Percentiles rank a stretch among this genome's conserved stretches.
Conservation (phyloP, 2,329 filamentous ascomycete genomes). For the Beauveria sp. region DNA sequence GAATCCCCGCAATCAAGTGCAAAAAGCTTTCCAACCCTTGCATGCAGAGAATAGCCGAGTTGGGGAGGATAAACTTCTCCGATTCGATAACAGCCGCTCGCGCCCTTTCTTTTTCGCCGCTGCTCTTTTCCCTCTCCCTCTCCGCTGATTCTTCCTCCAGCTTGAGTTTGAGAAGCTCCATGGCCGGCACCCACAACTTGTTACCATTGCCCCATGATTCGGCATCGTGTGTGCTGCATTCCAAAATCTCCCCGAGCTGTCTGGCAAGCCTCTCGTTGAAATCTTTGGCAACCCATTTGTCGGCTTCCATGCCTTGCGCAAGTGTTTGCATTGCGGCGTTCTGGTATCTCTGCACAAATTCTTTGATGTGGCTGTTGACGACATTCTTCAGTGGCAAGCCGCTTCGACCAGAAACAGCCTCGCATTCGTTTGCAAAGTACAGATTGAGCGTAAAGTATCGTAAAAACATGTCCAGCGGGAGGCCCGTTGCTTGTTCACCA, state of each 20-base stretch:
- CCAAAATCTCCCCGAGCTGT: constrained; percentile 57
- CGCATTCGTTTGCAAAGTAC: constrained; percentile 79
- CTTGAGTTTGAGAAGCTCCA: constrained; percentile 28
- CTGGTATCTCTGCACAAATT: constrained; percentile 66
- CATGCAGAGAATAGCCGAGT: constrained; percentile 75
- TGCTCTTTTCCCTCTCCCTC: constrained; percentile 2
- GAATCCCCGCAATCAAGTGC: constrained; percentile 74
- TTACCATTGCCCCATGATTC: constrained; percentile 56
- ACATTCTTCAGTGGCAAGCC: constrained; percentile 69
- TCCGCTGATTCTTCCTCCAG: constrained; percentile 29
- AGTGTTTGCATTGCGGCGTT: constrained; percentile 68
- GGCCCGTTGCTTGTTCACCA: constrained; percentile 61
- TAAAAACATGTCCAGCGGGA: constrained; percentile 64
- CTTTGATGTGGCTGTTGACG: constrained; percentile 74
- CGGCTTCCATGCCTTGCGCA: constrained; percentile 69
- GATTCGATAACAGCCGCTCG: constrained; percentile 73
- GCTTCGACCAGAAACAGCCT: constrained; percentile 73
- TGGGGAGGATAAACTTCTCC: constrained; percentile 77
- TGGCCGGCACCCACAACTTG: constrained; percentile 49
- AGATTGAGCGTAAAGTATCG: constrained; percentile 78
- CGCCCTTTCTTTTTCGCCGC: constrained; percentile 51
- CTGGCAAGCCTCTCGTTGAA: constrained; percentile 56
- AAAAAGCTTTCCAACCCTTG: constrained; percentile 76
- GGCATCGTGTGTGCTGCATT: constrained; percentile 64
- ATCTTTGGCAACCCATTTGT: constrained; percentile 73